Conservation (phyloP, 495 filamentous ascomycete genomes). For the Echria macrotheca region DNA sequence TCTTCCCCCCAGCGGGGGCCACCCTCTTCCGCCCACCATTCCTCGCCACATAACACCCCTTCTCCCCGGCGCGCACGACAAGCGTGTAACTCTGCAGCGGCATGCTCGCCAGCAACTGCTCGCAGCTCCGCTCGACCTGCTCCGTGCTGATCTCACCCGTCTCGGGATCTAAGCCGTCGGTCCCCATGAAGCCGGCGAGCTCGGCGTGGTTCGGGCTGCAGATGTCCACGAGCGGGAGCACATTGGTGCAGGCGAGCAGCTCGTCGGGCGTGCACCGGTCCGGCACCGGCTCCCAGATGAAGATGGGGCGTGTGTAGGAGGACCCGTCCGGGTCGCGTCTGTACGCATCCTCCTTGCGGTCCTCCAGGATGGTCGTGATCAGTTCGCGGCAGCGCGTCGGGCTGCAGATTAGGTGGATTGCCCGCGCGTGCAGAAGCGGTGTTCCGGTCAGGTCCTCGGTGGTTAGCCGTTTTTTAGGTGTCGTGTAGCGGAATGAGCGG, state of each 20-base stretch:
- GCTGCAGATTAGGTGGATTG: conserved; percentile 85
- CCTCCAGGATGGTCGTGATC: conserved; percentile 20
- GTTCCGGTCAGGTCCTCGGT: conserved; percentile 36
- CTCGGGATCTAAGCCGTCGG: conserved; percentile 39
- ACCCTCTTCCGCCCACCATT: conserved; percentile 44
- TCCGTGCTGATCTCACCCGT: conserved; percentile 47
- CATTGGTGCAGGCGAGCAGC: conserved; percentile 63
- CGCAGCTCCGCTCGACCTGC: conserved; percentile 47
- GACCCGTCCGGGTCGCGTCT: conserved; percentile 9
- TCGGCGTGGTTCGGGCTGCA: conserved; percentile 87
- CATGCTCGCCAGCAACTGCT: conserved; percentile 48
- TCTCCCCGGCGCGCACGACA: conserved; percentile 48
- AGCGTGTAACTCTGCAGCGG: conserved; percentile 49
- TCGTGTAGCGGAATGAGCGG: conserved; percentile 78
- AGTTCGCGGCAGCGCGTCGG: conserved; percentile 71
- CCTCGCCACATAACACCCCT: conserved; percentile 47
- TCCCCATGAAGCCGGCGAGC: conserved; percentile 71
- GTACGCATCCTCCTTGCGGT: conserved; percentile 10
- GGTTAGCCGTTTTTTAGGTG: conserved; percentile 72
- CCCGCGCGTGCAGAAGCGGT: conserved; percentile 60
- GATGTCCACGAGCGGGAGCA: conserved; percentile 69
- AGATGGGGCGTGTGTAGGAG: conserved; percentile 50
- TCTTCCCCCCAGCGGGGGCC: neutral
- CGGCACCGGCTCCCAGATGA: conserved; percentile 95
- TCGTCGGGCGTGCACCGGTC: conserved; percentile 77